phyloP scores from a whole-genome alignment of 768 basidiomycete species.

The Lepiota brunneoincarnata region DNA sequence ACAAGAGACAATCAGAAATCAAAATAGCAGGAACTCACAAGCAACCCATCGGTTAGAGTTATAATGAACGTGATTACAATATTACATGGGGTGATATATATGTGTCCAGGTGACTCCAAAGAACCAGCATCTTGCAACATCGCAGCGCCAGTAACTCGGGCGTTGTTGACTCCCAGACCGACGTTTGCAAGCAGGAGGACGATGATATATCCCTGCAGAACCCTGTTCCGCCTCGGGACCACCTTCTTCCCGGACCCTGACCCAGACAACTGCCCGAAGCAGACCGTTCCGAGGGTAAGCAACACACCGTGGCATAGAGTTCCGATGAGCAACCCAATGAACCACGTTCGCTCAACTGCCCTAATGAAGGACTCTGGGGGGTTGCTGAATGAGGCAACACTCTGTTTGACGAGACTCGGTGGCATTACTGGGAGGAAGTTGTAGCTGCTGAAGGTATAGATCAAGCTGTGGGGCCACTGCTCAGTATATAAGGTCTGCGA shows the following conservation, averaged over 20 bases:
- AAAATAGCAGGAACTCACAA: neutral
- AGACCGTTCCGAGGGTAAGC: neutral
- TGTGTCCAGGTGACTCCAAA: neutral
- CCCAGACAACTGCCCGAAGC: neutral
- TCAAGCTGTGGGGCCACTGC: too few relatives aligned
- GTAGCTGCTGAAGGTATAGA: too few relatives aligned
- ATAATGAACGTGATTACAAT: neutral
- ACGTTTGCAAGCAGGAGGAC: neutral
- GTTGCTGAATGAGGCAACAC: too few relatives aligned
- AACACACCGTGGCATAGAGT: neutral
- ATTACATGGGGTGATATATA: neutral
- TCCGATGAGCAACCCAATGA: neutral
- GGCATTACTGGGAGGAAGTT: too few relatives aligned
- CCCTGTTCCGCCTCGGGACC: neutral
- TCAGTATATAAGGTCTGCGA: too few relatives aligned
- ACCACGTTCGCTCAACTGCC: neutral
- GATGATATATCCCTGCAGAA: neutral
- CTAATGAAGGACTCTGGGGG: too few relatives aligned
- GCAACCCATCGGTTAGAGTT: neutral
- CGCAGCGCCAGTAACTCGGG: neutral
- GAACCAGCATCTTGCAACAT: neutral
- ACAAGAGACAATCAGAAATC: neutral
- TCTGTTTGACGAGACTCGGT: too few relatives aligned
- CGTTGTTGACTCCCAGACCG: neutral
- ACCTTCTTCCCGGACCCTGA: neutral